phyloP scores from a whole-genome alignment of 2,329 filamentous ascomycete species.

The Thielaviopsis ethacetica region DNA sequence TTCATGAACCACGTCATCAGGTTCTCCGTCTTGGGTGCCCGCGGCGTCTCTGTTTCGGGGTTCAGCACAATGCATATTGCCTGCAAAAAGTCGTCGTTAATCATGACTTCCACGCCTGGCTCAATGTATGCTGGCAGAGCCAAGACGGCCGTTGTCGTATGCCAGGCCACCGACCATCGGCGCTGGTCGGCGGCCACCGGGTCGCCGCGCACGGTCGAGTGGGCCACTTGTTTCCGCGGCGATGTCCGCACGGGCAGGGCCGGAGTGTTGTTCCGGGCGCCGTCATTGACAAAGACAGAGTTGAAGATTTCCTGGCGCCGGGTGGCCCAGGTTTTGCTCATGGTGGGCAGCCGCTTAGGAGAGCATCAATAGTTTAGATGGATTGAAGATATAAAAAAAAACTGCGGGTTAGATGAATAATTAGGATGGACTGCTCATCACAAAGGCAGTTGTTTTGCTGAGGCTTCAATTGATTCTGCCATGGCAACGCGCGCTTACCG shows the following conservation, averaged over 20 bases:
- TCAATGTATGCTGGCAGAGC: conserved; percentile 37
- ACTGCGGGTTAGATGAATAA: not conserved
- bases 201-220: conserved; percentile 1
- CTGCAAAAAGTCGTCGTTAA: conserved; percentile 30
- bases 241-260: conserved; percentile 8
- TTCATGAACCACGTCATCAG: conserved; percentile 43
- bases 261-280: conserved; percentile 19
- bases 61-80: conserved; percentile 38
- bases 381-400: not conserved
- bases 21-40: conserved; percentile 36
- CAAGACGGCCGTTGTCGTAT: conserved; percentile 40
- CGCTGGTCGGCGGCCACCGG: conserved; percentile 30
- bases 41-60: conserved; percentile 28
- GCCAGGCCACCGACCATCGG: conserved; percentile 46
- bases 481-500: not conserved
- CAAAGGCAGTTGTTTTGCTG: not conserved
- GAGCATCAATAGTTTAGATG: not conserved
- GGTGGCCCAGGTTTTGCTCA: conserved; percentile 13
- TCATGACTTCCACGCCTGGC: conserved; percentile 37
- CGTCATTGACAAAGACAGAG: conserved; percentile 38
- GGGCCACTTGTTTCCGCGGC: conserved; percentile 4
- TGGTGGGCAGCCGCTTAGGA: not conserved
- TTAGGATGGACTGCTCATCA: not conserved
- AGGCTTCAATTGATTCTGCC: not conserved
- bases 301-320: conserved; percentile 34